Evolutionary conservation across 2,329 filamentous ascomycete species (phyloP).

Genomic region (Cladosporium sp.): DNA sequence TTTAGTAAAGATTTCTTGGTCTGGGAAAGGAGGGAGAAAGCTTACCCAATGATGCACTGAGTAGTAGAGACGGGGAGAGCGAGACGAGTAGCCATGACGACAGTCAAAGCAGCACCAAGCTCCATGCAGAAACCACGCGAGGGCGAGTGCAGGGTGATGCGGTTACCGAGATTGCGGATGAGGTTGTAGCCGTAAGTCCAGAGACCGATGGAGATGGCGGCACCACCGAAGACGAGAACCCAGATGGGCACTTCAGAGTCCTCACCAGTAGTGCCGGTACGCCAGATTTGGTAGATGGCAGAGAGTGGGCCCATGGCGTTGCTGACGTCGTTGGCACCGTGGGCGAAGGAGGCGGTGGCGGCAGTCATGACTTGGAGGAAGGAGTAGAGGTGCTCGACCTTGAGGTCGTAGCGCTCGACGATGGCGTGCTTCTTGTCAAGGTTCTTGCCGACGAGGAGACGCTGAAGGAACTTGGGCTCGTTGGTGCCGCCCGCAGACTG

Average conservation of each 20-base stretch:
- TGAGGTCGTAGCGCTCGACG: slow-evolving; percentile 48
- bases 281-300: slow-evolving; percentile 57
- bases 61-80: slow-evolving; percentile 59
- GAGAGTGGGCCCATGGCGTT: slow-evolving; percentile 59
- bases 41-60: slow-evolving; percentile 58
- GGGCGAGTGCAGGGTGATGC: slow-evolving; percentile 56
- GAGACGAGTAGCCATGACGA: slow-evolving; percentile 59
- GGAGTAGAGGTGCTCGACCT: slow-evolving; percentile 58
- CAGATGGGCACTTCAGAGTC: slow-evolving; percentile 54
- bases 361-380: slow-evolving; percentile 63
- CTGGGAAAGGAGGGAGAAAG: no score
- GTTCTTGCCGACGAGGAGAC: slow-evolving; percentile 20
- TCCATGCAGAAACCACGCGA: slow-evolving; percentile 56
- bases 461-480: slow-evolving; percentile 34
- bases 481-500: slow-evolving; percentile 36
- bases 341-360: slow-evolving; percentile 65
- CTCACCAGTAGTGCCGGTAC: slow-evolving; percentile 38
- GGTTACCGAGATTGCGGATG: slow-evolving; percentile 57
- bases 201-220: slow-evolving; percentile 49
- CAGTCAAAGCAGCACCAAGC: slow-evolving; percentile 54
- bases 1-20: no score
- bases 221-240: slow-evolving; percentile 54
- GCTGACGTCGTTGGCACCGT: slow-evolving; percentile 63
- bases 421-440: slow-evolving; percentile 42
- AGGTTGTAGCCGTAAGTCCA: slow-evolving; percentile 51